These are phyloP conservation scores for Pseudogymnoascus verrucosus DNA, from an alignment of 2,329 filamentous ascomycete genomes.

Conservation along the genomic window DNA sequence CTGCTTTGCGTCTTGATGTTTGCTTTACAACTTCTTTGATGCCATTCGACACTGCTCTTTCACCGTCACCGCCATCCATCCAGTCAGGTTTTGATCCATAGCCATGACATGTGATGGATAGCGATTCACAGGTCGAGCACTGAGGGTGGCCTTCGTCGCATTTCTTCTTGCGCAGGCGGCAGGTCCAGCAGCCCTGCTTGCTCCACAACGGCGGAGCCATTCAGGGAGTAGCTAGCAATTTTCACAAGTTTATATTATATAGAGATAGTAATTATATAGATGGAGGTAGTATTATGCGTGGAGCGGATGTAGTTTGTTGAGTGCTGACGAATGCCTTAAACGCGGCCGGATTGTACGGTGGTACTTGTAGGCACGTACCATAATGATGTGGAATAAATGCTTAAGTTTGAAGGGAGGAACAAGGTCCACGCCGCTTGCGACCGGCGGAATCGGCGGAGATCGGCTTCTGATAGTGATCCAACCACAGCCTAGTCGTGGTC, in stretches of 20 bases:
- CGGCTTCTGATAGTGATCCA: not conserved
- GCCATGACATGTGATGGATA: constrained; percentile 52
- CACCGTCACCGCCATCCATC: constrained; percentile 25
- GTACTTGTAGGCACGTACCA: not conserved
- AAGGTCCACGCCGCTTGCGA: too few species aligned
- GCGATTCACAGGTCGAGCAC: constrained; percentile 52
- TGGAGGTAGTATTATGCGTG: not conserved
- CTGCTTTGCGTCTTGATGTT: constrained; percentile 39
- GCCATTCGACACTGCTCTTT: constrained; percentile 41
- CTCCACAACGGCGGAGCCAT: constrained; percentile 20
- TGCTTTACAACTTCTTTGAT: constrained; percentile 47
- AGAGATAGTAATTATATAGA: not conserved
- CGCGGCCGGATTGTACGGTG: not conserved
- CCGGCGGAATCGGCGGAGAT: not conserved
- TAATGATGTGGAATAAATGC: not conserved
- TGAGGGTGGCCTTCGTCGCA: constrained; percentile 53
- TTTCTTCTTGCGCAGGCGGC: constrained; percentile 57
- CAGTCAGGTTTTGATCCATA: constrained; percentile 31
- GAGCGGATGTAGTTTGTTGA: not conserved
- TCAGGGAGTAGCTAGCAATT: not conserved
- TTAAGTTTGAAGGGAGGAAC: too few species aligned
- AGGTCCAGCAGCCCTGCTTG: constrained; percentile 52
- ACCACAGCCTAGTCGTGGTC: not conserved
- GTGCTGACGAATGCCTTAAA: not conserved
- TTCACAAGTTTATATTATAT: not conserved